phyloP scores from a whole-genome alignment of 768 basidiomycete genomes.

The Amanita pallidorosea region DNA sequence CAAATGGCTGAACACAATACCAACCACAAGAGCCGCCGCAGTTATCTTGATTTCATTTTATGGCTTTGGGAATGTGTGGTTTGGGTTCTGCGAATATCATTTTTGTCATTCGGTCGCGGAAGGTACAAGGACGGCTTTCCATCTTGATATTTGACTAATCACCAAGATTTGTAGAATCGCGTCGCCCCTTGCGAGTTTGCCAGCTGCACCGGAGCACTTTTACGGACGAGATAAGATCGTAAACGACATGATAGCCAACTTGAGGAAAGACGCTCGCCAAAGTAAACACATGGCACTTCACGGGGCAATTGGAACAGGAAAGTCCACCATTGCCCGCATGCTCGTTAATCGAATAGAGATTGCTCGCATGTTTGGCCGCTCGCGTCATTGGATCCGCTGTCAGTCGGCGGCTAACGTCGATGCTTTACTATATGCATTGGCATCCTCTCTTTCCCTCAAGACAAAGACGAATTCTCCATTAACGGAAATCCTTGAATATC shows the following conservation, averaged over 20 bases:
- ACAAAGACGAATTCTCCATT: not conserved
- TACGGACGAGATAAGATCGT: not conserved
- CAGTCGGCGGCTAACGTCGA: not conserved
- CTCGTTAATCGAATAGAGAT: not conserved
- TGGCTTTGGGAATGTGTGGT: not conserved
- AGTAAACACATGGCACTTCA: not conserved
- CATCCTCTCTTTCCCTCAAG: not conserved
- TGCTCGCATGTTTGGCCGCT: not conserved
- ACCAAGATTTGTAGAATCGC: not conserved
- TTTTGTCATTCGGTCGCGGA: not conserved
- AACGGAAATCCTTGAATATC: not conserved
- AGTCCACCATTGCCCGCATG: not conserved
- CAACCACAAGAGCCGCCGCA: no score
- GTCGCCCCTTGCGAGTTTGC: not conserved
- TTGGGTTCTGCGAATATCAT: not conserved
- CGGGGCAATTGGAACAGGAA: not conserved
- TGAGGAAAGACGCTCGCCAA: not conserved
- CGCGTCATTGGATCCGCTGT: slow-evolving; percentile 1
- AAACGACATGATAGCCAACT: not conserved
- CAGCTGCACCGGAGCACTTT: not conserved
- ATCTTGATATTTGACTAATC: no score
- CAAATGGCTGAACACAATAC: not conserved
- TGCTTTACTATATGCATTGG: not conserved
- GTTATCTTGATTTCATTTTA: not conserved
- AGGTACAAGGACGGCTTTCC: not conserved